phyloP scores from a whole-genome alignment of 306 rosid species.

The Rosa multiflora region DNA sequence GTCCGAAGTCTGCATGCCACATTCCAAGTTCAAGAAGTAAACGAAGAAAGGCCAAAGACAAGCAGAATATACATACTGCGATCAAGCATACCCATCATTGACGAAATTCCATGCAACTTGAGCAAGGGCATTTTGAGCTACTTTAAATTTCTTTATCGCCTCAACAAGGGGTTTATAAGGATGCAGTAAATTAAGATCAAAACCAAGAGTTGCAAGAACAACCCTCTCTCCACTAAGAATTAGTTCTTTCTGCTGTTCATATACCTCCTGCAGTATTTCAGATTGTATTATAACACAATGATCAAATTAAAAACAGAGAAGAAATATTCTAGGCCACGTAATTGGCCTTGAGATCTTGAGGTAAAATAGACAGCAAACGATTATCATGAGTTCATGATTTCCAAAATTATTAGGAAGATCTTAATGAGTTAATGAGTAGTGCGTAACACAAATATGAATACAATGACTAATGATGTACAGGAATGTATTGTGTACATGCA shows the following conservation, averaged over 20 bases:
- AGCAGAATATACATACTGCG: conserved; percentile 41
- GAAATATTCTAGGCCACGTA: neutral
- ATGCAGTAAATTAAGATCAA: conserved; percentile 89
- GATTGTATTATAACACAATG: neutral
- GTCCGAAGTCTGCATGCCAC: conserved; percentile 93
- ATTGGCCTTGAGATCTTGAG: neutral
- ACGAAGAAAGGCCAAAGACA: conserved; percentile 42
- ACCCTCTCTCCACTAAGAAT: conserved; percentile 88
- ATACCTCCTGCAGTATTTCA: conserved; percentile 72
- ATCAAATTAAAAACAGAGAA: neutral
- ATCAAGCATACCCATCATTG: conserved; percentile 82
- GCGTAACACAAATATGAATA: neutral
- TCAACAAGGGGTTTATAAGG: conserved; percentile 99
- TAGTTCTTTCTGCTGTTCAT: conserved; percentile 92
- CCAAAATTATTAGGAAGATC: neutral
- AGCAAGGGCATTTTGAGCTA: conserved; percentile 97
- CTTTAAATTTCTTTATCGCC: conserved; percentile 97
- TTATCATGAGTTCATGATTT: conserved; percentile 3
- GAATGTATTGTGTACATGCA: neutral
- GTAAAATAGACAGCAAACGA: neutral
- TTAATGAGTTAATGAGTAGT: neutral
- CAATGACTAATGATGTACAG: neutral
- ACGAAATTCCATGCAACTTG: conserved; percentile 99
- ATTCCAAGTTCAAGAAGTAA: conserved; percentile 59
- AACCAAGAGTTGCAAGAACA: conserved; percentile 97